These are phyloP conservation scores for Termitomyces sp. DNA, from an alignment of 768 basidiomycete genomes.

Conservation along the genomic window DNA sequence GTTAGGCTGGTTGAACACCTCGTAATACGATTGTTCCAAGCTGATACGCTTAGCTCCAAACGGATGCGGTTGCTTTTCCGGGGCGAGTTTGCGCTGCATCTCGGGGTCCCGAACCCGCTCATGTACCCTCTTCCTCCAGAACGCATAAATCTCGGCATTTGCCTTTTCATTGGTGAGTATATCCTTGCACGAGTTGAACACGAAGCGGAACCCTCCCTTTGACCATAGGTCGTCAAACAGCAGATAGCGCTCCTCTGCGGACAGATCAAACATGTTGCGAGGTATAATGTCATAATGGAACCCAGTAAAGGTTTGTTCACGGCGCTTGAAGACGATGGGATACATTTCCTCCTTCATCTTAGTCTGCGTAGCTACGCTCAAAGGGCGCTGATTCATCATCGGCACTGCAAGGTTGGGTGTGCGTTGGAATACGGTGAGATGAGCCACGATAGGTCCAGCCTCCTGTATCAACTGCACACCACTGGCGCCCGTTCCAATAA, in stretches of 20 bases:
- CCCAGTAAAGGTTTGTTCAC: conserved; percentile 19
- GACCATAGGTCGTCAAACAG: conserved; percentile 20
- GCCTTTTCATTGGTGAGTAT: conserved; percentile 13
- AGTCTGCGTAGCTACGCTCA: conserved; percentile 11
- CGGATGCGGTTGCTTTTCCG: conserved; percentile 16
- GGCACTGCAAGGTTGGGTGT: conserved; percentile 24
- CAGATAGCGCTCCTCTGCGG: conserved; percentile 21
- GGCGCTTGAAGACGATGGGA: conserved; percentile 9
- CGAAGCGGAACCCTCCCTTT: conserved; percentile 21
- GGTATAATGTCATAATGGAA: conserved; percentile 10
- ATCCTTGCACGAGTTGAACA: conserved; percentile 18
- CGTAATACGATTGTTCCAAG: not conserved
- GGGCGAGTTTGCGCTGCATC: not conserved
- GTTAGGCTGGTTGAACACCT: not conserved
- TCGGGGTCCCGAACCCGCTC: conserved; percentile 17
- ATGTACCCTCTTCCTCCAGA: conserved; percentile 23
- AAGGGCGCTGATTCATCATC: conserved; percentile 17
- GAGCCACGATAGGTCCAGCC: conserved; percentile 16
- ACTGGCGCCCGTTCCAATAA: not conserved
- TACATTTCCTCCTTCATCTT: conserved; percentile 14
- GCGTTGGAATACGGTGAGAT: conserved; percentile 28
- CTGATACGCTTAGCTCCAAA: conserved; percentile 23
- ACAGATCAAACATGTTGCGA: conserved; percentile 14
- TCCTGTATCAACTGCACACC: conserved; percentile 10
- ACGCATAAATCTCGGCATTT: conserved; percentile 22